These are phyloP conservation scores for Pichia sp. DNA, from an alignment of 1,139 yeast species.

Conservation along the genomic window DNA sequence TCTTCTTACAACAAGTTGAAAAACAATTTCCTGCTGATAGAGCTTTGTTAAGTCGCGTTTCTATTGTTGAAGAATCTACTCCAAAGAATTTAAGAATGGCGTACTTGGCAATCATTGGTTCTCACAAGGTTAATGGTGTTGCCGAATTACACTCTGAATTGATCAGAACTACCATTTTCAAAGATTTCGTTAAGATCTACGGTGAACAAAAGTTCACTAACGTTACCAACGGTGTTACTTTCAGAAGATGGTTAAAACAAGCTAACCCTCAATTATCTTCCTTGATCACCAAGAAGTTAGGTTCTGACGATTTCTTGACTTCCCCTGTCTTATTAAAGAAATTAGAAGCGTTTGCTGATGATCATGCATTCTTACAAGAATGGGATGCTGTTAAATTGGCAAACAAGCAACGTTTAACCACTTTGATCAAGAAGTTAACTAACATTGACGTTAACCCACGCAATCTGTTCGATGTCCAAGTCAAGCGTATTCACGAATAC, in stretches of 20 bases:
- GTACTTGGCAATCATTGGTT: conserved; percentile 83
- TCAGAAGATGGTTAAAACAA: conserved; percentile 95
- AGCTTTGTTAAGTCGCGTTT: conserved; percentile 66
- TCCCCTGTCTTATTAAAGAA: conserved; percentile 67
- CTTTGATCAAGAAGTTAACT: conserved; percentile 62
- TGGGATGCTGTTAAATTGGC: conserved; percentile 74
- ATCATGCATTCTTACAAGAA: conserved; percentile 58
- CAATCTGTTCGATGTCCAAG: conserved; percentile 88
- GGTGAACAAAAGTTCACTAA: conserved; percentile 85
- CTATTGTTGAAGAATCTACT: conserved; percentile 77
- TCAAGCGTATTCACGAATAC: conserved; percentile 93
- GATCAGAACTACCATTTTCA: conserved; percentile 84
- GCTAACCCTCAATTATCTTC: conserved; percentile 81
- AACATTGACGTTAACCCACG: conserved; percentile 70
- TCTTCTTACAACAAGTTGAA: conserved; percentile 75
- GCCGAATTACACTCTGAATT: conserved; percentile 94
- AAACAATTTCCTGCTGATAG: conserved; percentile 69
- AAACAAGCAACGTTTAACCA: conserved; percentile 72
- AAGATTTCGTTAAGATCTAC: conserved; percentile 80
- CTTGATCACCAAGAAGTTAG: conserved; percentile 69
- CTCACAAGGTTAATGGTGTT: conserved; percentile 93
- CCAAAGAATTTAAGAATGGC: conserved; percentile 94
- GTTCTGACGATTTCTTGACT: conserved; percentile 68
- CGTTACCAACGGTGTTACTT: conserved; percentile 95
- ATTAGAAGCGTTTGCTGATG: conserved; percentile 66